Evolutionary conservation across 2,329 filamentous ascomycete genomes (phyloP), one percentile per base, ranked within the genome.

Genomic region (Ophiognomonia clavigignenti-juglandacearum): DNA sequence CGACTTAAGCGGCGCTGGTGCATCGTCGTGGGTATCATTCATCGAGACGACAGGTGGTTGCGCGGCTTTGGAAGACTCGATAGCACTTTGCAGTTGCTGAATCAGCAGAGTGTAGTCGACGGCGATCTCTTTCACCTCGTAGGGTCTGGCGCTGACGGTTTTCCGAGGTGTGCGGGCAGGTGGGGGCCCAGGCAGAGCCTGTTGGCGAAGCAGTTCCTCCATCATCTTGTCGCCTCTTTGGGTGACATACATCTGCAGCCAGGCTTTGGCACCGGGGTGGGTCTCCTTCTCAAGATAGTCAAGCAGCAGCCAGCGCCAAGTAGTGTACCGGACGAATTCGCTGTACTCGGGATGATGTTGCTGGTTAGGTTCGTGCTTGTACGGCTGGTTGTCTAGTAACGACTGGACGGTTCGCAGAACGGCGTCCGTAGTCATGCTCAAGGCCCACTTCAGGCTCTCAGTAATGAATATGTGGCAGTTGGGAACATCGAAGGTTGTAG

Each of bases 321-420:
- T 41, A 11, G 19, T 7, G 24, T 39, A 48, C 10, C 46, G 39
- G 32, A 53, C 47, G 14, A 35, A 51, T 13, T 27, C 23, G 23
- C 48, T 53, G 44, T 45, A 50, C 16, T 31, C 39, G 11, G 51
- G 43, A 20, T 47, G 23, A 22, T 50, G 18, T 2, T 14, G 14
- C 11, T 43, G 27, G 1, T 26, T 19, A 5, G 53, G 53, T 34
- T 56, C 54, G 18, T 54, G 51, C 29, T 41, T 43, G 32, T 54
- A 53, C 3, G 55, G 52, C 13, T 52, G 32, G 35, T 55, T 46
- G 22, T 57, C 53, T 6, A 57, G 24, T 3, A 54, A 45, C 2
- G 50, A 43, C 19, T 50, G 39, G 34, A 56, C 47, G 13, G 46
- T 47, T 20, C 48, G 44, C 3, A 57, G 43, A 13, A 56, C 55